Conservation (phyloP, 148 eudicot genomes). For the Suaeda aralocaspica region DNA sequence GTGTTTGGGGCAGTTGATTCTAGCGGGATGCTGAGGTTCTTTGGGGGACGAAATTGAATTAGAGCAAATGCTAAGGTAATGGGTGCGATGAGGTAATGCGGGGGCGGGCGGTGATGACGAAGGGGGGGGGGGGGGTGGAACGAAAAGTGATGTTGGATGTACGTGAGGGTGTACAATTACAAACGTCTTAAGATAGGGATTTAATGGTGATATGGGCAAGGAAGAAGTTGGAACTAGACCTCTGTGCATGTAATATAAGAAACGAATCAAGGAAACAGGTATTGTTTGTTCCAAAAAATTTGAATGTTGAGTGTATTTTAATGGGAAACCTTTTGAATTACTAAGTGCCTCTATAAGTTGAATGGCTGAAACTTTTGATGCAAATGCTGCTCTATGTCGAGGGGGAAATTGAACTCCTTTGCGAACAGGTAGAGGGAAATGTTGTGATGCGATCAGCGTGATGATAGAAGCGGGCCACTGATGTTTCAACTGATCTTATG, state of each 20-base stretch:
- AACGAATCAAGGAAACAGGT: conserved; percentile 93
- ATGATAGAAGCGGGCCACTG: neutral
- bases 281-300: conserved; percentile 1
- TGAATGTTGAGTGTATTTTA: neutral
- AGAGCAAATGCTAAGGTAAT: neutral
- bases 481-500: neutral
- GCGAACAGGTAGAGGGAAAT: neutral
- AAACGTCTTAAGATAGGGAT: neutral
- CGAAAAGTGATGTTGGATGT: no score
- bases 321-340: neutral
- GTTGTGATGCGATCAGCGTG: neutral
- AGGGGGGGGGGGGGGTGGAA: no score
- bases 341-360: neutral
- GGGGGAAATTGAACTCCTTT: neutral
- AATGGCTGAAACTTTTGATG: neutral
- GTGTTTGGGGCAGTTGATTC: neutral
- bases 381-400: no score
- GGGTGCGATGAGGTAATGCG: neutral
- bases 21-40: neutral
- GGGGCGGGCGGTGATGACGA: no score
- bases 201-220: conserved; percentile 43
- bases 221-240: conserved; percentile 99
- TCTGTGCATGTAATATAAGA: conserved; percentile 82
- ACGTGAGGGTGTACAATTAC: neutral
- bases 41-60: neutral